phyloP scores from a whole-genome alignment of 2,329 filamentous ascomycete genomes.

The Calonectria hawksworthii region DNA sequence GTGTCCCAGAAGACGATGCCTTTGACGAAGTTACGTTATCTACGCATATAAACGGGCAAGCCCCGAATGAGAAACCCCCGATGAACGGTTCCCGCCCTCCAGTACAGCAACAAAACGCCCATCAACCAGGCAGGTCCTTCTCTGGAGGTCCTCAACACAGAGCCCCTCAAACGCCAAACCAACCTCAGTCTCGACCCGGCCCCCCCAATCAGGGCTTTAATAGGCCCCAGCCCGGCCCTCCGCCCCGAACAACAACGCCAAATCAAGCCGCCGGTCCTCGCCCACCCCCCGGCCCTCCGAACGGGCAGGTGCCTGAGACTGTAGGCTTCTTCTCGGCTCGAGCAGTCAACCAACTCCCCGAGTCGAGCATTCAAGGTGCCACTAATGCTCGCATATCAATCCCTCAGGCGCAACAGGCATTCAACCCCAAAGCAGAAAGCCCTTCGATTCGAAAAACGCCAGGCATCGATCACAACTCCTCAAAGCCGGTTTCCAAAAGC shows the following conservation, averaged over 20 bases:
- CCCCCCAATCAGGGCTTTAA: constrained; percentile 41
- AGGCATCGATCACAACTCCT: constrained; percentile 85
- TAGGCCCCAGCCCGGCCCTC: constrained; percentile 35
- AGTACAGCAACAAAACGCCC: constrained; percentile 34
- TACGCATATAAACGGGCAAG: constrained; percentile 37
- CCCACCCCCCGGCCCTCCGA: constrained; percentile 45
- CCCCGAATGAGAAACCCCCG: constrained; percentile 36
- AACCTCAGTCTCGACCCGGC: constrained; percentile 42
- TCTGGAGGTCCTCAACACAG: constrained; percentile 36
- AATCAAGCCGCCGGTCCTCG: constrained; percentile 45
- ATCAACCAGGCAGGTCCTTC: constrained; percentile 34
- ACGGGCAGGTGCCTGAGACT: constrained; percentile 52
- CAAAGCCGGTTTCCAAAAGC: constrained; percentile 76
- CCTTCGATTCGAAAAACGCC: constrained; percentile 92
- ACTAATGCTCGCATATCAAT: constrained; percentile 57
- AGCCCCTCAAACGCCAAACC: constrained; percentile 52
- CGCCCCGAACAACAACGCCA: constrained; percentile 33
- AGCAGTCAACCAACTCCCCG: constrained; percentile 70
- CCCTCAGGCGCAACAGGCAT: constrained; percentile 66
- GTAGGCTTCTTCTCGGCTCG: constrained; percentile 80
- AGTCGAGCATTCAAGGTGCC: constrained; percentile 54
- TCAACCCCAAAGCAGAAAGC: constrained; percentile 82
- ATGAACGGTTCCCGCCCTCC: constrained; percentile 39
- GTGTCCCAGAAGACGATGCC: constrained; percentile 76
- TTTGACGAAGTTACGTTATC: constrained; percentile 81